phyloP scores from a whole-genome alignment of 768 basidiomycete genomes.

The Naganishia randhawae region DNA sequence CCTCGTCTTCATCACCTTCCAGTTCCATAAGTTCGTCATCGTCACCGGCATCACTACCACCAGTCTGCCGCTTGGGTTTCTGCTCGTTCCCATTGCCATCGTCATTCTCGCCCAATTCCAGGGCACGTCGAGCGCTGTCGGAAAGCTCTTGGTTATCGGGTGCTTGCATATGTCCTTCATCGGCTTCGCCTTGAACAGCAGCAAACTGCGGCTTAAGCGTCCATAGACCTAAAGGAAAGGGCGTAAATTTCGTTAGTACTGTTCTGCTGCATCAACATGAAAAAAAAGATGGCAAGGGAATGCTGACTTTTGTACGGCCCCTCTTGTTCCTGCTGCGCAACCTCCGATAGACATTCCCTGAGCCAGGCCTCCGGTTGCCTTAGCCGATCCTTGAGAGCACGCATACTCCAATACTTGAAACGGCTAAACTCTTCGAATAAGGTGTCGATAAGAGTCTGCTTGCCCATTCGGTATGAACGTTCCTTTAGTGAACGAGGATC shows the following conservation, averaged over 20 bases:
- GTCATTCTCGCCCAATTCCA: background rate
- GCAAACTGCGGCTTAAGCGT: slow-evolving; percentile 18
- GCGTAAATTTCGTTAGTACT: background rate
- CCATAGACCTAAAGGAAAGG: slow-evolving; percentile 1
- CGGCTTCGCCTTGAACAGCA: slow-evolving; percentile 18
- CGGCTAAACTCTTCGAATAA: slow-evolving; percentile 26
- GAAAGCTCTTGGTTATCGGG: slow-evolving; percentile 20
- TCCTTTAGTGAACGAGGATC: slow-evolving; percentile 23
- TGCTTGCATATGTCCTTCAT: slow-evolving; percentile 10
- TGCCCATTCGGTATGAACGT: slow-evolving; percentile 19
- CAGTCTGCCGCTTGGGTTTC: background rate
- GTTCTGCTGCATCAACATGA: background rate
- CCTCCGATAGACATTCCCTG: slow-evolving; percentile 9
- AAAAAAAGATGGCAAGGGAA: background rate
- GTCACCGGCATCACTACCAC: slow-evolving; percentile 3
- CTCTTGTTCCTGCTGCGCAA: slow-evolving; percentile 17
- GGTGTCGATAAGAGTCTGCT: slow-evolving; percentile 20
- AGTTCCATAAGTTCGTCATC: slow-evolving; percentile 15
- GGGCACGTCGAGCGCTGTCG: slow-evolving; percentile 4
- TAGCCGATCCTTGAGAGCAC: slow-evolving; percentile 14
- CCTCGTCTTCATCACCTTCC: slow-evolving; percentile 24
- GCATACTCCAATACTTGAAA: slow-evolving; percentile 28
- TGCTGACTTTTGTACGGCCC: slow-evolving; percentile 22
- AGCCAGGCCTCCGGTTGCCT: slow-evolving; percentile 20
- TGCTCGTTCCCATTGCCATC: slow-evolving; percentile 8